Conservation (phyloP, 352 stramenopile species). For the Globisporangium polare region DNA sequence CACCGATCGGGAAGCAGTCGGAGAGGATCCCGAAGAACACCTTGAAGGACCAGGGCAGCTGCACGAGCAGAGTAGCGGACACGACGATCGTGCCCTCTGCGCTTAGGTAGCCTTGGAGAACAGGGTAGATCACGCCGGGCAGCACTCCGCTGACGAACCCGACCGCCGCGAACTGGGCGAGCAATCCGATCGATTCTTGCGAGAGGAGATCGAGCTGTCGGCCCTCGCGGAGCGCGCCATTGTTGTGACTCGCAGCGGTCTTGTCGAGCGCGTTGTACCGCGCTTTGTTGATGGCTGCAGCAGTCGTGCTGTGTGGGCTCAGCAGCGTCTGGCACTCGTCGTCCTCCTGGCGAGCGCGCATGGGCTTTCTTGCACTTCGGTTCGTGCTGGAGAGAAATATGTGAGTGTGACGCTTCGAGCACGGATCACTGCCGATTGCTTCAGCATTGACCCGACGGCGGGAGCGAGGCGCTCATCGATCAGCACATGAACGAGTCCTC, state of each 20-base stretch:
- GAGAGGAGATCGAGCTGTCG: constrained; percentile 28
- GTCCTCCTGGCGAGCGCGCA: constrained; percentile 10
- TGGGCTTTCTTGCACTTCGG: not conserved
- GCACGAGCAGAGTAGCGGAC: constrained; percentile 41
- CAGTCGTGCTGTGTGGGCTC: not conserved
- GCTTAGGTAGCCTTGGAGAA: constrained; percentile 57
- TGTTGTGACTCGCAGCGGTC: constrained; percentile 8
- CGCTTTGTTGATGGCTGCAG: not conserved
- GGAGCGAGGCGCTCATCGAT: not conserved
- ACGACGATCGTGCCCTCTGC: constrained; percentile 49
- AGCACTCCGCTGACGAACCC: constrained; percentile 46
- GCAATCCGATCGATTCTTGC: constrained; percentile 27
- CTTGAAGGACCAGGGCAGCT: constrained; percentile 61
- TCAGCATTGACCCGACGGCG: not conserved
- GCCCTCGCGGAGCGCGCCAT: constrained; percentile 30
- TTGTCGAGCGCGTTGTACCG: not conserved
- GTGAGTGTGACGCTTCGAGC: not conserved
- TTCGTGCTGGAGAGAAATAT: not conserved
- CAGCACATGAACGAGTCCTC: not conserved
- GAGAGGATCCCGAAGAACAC: constrained; percentile 55
- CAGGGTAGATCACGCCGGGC: constrained; percentile 44
- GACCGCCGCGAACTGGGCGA: constrained; percentile 50
- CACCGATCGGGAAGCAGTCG: constrained; percentile 56
- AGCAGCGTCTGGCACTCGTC: constrained; percentile 8
- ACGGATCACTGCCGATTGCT: not conserved